These are phyloP conservation scores for Solanum stenotomum DNA, from an alignment of 257 asterid genomes.

Conservation along the genomic window DNA sequence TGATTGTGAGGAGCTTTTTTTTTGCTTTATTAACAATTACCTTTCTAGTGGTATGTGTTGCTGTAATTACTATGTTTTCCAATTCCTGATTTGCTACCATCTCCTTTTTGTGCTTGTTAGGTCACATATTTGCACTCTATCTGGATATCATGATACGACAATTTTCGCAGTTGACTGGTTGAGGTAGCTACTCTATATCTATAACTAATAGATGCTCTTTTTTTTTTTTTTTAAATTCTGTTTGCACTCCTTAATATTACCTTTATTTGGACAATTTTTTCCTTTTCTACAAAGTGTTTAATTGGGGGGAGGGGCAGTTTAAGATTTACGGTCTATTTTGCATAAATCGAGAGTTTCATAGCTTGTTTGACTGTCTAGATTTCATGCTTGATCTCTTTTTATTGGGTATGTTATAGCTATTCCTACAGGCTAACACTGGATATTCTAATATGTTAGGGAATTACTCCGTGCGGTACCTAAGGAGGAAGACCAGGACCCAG, in stretches of 20 bases:
- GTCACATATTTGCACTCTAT: conserved; percentile 57
- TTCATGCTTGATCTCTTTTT: background rate
- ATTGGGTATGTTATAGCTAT: background rate
- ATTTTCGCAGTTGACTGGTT: conserved; percentile 83
- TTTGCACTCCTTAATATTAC: background rate
- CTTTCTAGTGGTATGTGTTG: background rate
- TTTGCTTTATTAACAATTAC: background rate
- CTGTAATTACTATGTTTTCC: background rate
- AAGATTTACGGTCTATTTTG: background rate
- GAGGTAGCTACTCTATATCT: conserved; percentile 34
- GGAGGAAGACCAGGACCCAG: background rate
- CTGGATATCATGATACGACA: conserved; percentile 65
- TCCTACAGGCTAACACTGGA: background rate
- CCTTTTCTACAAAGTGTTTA: background rate
- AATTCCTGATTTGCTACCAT: background rate
- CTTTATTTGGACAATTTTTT: background rate
- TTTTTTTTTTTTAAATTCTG: background rate
- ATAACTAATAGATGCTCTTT: background rate
- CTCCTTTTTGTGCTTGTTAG: conserved; percentile 31
- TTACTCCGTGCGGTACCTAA: accelerated
- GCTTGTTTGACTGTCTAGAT: background rate
- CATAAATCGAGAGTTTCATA: background rate
- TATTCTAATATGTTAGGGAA: conserved; percentile 42
- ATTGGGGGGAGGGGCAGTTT: background rate
- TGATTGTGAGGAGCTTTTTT: background rate